Percentiles rank a stretch among this genome's conserved stretches.
These are phyloP conservation scores for Primulina huaijiensis DNA, from an alignment of 257 asterid species.

Conservation along the genomic window DNA sequence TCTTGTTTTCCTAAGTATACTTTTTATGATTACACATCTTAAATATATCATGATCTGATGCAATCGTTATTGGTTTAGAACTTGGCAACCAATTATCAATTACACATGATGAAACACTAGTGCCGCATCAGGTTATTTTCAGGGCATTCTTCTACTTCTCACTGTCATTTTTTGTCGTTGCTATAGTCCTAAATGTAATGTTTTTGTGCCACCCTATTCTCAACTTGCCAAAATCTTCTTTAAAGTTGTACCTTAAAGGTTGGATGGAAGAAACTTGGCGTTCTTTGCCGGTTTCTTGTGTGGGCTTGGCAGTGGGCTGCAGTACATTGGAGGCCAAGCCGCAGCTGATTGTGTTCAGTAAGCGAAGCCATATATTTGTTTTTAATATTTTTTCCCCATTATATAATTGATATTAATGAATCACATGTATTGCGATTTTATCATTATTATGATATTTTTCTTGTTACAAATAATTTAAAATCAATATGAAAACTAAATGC, in stretches of 20 bases:
- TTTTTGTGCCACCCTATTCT: conserved; percentile 42
- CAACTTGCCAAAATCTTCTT: conserved; percentile 46
- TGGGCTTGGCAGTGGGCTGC: conserved; percentile 53
- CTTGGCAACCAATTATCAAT: conserved; percentile 53
- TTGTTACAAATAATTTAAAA: no score
- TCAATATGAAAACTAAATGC: background rate
- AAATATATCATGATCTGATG: background rate
- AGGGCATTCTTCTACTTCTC: conserved; percentile 61
- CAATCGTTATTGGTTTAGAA: background rate
- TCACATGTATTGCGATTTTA: background rate
- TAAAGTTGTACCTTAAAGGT: conserved; percentile 36
- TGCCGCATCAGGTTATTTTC: conserved; percentile 40
- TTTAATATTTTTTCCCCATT: background rate
- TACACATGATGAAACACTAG: conserved; percentile 36
- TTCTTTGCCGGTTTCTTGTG: conserved; percentile 40
- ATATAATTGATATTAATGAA: background rate
- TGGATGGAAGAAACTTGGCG: conserved; percentile 43
- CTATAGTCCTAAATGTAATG: conserved; percentile 29
- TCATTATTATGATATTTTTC: background rate
- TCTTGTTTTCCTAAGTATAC: background rate
- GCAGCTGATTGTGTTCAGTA: conserved; percentile 61
- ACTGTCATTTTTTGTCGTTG: conserved; percentile 37
- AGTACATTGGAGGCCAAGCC: conserved; percentile 61
- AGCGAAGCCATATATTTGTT: background rate
- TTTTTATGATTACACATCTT: no score